Conservation (phyloP, 306 rosid genomes). For the Pachyrhizus erosus region DNA sequence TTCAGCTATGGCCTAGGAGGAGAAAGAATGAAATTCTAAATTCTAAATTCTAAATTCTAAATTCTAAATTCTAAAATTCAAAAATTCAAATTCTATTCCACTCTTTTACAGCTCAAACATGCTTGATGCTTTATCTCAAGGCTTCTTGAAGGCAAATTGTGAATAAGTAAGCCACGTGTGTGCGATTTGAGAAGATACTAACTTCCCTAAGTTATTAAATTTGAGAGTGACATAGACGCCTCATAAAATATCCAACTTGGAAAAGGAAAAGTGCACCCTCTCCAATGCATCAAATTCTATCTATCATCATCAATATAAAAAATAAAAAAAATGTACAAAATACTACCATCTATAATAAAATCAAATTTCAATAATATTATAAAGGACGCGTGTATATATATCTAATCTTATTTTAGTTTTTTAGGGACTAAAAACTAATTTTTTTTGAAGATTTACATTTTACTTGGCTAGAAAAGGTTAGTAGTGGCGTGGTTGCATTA, state of each 20-base stretch:
- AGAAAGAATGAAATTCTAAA: slow-evolving; percentile 38
- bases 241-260: slow-evolving; percentile 26
- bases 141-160: slow-evolving; percentile 21
- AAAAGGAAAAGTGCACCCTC: slow-evolving; percentile 31
- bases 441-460: neutral
- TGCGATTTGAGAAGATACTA: slow-evolving; percentile 23
- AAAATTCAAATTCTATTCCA: slow-evolving; percentile 19
- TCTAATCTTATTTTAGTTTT: too few species aligned
- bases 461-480: slow-evolving; percentile 17
- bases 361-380: too few species aligned
- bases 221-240: slow-evolving; percentile 6
- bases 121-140: slow-evolving; percentile 31
- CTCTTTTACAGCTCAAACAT: slow-evolving; percentile 37
- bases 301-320: neutral
- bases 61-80: slow-evolving; percentile 35
- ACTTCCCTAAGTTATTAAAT: neutral
- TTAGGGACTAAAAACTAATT: neutral
- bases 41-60: slow-evolving; percentile 30
- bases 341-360: too few species aligned
- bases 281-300: neutral
- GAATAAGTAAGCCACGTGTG: slow-evolving; percentile 27
- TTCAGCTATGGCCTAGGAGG: slow-evolving; percentile 31
- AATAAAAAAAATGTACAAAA: neutral
- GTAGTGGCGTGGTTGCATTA: slow-evolving; percentile 28
- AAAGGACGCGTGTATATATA: too few species aligned